Evolutionary conservation across 75 land plant genomes (phyloP), one percentile per base, ranked within the genome.

Genomic region (Isoetes taiwanensis): DNA sequence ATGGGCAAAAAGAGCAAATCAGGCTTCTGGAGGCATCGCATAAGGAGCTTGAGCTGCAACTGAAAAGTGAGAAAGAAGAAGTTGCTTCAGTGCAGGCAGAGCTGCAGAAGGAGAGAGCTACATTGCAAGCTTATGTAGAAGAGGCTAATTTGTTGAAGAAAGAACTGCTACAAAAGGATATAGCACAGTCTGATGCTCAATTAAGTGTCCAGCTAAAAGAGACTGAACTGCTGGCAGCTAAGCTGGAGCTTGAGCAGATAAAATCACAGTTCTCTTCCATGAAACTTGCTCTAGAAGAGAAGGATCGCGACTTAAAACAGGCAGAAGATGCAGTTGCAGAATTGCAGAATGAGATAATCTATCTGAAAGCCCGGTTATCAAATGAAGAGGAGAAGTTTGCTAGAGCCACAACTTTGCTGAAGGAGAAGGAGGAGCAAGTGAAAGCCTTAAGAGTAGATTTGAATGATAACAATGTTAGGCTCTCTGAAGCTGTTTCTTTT

Each of bases 161-260:
- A 35, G 82, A 82, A 46, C 46, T 90, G 4, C 76, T 77, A 32
- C 61, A 73, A 40, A 85, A 75, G 46, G 67, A 60, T 30, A 27
- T 56, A 11, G 66, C 66, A 25, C 73, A 73, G 34, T 52, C 35
- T 32, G 66, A 85, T 43, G 32, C 54, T 9, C 61, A 75, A 54
- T 65, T 63, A 33, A 41, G 70, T 40, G 66, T 85, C 43, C 77
- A 73, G 61, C 59, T 68, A n/a, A 85, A 82, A 65, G 96, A 82
- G 58, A 62, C 84, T 1, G 93, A 82, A 26, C 40, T 85, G 34
- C 77, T 80, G 35, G 78, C 79, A 2, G 71, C 81, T 32, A 77
- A 74, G 63, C 66, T 82, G 27, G 78, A 82, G 71, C 73, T 90
- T 35, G 84, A 82, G 72, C 61, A 77, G 43, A 41, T 85, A 54